A percentile compares a stretch with the other conserved stretches of the same genome.
Evolutionary conservation across 2,329 filamentous ascomycete genomes (phyloP).

Genomic region (Clathrospora elynae): DNA sequence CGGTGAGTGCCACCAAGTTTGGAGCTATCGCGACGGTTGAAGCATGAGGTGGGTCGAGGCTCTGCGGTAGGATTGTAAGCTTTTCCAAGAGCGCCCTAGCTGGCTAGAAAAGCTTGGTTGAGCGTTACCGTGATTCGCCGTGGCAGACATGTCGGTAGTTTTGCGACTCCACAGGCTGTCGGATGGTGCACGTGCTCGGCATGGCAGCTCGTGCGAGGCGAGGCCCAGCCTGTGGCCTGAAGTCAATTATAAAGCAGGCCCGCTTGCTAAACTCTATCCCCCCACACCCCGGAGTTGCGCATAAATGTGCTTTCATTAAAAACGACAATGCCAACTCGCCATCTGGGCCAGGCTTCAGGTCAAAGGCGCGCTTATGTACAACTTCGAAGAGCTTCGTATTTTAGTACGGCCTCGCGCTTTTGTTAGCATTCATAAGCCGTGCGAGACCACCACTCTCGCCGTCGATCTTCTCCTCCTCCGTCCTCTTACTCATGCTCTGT

Average conservation of each 20-base stretch:
- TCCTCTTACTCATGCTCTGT: constrained; percentile 1
- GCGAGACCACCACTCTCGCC: not conserved
- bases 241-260: no score
- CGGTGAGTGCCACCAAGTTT: no score
- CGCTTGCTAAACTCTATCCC: no score
- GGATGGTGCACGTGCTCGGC: no score
- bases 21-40: constrained; percentile 20
- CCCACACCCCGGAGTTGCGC: no score
- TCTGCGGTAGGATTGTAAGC: constrained; percentile 15
- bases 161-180: constrained; percentile 5
- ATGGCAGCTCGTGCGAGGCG: constrained; percentile 12
- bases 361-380: not conserved
- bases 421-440: constrained; percentile 6
- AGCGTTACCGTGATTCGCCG: constrained; percentile 2
- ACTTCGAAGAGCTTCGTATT: constrained; percentile 1
- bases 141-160: constrained; percentile 2
- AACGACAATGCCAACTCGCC: no score
- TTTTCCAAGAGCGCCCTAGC: constrained; percentile 14
- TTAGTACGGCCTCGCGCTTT: not conserved
- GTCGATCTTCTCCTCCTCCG: constrained; percentile 1
- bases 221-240: no score
- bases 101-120: constrained; percentile 16
- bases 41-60: constrained; percentile 16
- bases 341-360: no score
- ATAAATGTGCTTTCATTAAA: no score